Base-by-base conservation (phyloP, 208 protist genomes). In the Wallacemonas rigidus region DNA sequence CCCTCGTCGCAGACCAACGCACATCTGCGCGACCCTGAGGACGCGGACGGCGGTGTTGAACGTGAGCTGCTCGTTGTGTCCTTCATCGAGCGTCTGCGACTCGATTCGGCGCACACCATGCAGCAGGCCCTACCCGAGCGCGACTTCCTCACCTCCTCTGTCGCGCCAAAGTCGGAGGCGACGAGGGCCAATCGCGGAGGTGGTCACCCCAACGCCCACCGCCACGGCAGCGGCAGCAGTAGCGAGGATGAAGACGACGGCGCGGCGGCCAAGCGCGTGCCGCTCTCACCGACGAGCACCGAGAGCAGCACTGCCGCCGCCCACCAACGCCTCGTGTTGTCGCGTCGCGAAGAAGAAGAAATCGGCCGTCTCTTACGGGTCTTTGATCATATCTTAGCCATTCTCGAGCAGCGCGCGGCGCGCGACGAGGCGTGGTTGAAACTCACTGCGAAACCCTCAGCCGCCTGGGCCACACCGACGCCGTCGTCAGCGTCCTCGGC, bases 281-380 rank as follows among this genome's bases (percentile, higher is more conserved):
- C 45, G 45, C 0, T 12, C 45, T 50, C 38, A 15, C 56, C 56
- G 4, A 5, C 40, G 40, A 65, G 60, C n/a, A 41, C n/a, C 7
- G 11, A 14, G 41, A 65, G 60, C 60, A 65, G 60, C 60, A 65
- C 60, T 14, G 60, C 38, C 60, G 60, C 60, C 40, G 60, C 60
- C 15, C 60, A 65, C n/a, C n/a, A 45, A n/a, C 60, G 60, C 40
- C 60, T 44, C 40, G 60, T 65, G 38, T 41, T 65, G 3, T 65
- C 60, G 17, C 60, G 60, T 36, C 60, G 43, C 8, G 71, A 75
- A 51, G 71, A 75, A 54, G 78, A 55, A 1, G 74, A 86, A 68
- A 70, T 86, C 5, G 57, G 61, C 41, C 68, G 64, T 65, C 17
- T 82, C 4, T 56, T 86, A 53, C 71, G 75, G 47, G 73, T 82